Evolutionary conservation across 2,329 filamentous ascomycete genomes (phyloP).

Genomic region (Cladophialophora chaetospira): DNA sequence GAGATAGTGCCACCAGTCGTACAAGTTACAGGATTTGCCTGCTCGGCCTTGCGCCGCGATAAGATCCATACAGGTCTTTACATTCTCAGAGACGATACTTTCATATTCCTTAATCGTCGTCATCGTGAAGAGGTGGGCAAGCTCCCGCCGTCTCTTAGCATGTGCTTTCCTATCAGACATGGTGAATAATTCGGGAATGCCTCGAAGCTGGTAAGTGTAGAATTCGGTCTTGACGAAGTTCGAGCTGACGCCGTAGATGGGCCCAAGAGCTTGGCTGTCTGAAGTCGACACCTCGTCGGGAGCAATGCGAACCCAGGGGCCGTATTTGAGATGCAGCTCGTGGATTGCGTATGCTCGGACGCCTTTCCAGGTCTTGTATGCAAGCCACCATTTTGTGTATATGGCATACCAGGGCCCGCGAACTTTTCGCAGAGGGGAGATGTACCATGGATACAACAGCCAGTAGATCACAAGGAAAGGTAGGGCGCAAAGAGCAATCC

Average conservation of each 20-base stretch:
- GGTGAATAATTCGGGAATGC: conserved; percentile 7
- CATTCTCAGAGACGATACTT: conserved; percentile 2
- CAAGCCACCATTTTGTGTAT: conserved; percentile 10
- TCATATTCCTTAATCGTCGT: conserved; percentile 11
- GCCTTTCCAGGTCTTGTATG: conserved; percentile 6
- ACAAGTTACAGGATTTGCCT: conserved; percentile 9
- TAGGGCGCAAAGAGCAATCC: too few species aligned
- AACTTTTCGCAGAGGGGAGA: conserved; percentile 5
- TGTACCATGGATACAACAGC: conserved; percentile 10
- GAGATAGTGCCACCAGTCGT: conserved; percentile 18
- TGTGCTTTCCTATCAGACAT: conserved; percentile 12
- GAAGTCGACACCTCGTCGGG: conserved; percentile 14
- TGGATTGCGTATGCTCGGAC: conserved; percentile 11
- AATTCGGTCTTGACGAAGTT: conserved; percentile 12
- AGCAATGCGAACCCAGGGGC: conserved; percentile 4
- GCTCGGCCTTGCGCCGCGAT: conserved; percentile 2
- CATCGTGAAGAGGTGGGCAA: conserved; percentile 11
- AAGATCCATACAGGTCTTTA: conserved; percentile 6
- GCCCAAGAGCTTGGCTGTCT: conserved; percentile 4
- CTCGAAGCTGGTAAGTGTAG: conserved; percentile 13
- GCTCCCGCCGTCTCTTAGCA: conserved; percentile 9
- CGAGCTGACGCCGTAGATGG: conserved; percentile 16
- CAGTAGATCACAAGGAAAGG: conserved; percentile 5
- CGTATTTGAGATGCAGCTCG: conserved; percentile 11
- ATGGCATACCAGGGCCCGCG: conserved; percentile 10